These are phyloP conservation scores for Themeda triandra DNA, from an alignment of 176 grass and related monocot species.

Conservation along the genomic window DNA sequence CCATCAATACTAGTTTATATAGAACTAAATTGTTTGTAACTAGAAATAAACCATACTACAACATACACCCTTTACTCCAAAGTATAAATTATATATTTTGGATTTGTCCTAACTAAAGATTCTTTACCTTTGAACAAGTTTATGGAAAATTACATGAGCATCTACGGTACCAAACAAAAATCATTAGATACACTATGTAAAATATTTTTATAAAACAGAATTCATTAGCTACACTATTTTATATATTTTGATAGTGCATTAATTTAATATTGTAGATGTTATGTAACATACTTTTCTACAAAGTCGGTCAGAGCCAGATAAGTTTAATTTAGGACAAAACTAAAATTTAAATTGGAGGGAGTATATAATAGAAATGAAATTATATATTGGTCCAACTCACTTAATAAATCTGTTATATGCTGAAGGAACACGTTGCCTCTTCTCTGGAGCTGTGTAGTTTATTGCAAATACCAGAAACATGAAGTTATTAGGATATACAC, in stretches of 20 bases:
- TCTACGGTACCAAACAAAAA: neutral
- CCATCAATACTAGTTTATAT: neutral
- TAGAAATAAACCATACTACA: neutral
- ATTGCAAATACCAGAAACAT: neutral
- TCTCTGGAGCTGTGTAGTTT: slow-evolving; percentile 47
- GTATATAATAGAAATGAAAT: neutral
- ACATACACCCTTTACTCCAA: neutral
- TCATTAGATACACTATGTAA: neutral
- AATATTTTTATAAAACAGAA: no score
- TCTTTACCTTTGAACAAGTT: neutral
- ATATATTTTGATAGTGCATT: neutral
- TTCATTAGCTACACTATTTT: no score
- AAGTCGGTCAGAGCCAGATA: neutral
- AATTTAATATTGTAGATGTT: neutral
- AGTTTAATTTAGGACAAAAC: neutral
- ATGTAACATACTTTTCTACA: neutral
- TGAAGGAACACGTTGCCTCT: slow-evolving; percentile 71
- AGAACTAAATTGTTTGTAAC: neutral
- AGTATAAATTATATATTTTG: neutral
- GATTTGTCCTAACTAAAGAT: neutral
- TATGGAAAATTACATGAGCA: neutral
- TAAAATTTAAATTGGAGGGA: neutral
- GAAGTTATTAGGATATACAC: neutral
- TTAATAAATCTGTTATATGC: slow-evolving; percentile 87
- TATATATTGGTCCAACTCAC: slow-evolving; percentile 39